Base-by-base conservation (phyloP, 805 yeast species). In the Saccharomyces eubayanus region DNA sequence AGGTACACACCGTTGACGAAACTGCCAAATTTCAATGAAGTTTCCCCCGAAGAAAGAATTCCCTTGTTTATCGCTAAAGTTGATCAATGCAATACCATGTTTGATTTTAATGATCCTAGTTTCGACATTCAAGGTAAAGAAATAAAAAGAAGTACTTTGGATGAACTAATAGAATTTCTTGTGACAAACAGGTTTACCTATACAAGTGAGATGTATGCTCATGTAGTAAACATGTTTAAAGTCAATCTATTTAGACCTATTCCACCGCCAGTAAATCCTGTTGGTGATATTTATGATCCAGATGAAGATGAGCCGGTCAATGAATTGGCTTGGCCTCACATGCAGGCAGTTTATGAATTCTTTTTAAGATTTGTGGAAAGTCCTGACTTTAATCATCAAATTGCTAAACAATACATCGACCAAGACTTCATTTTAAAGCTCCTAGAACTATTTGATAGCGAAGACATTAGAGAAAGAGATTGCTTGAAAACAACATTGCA, bases 241-340 rank as follows among this genome's bases (percentile, higher is more conserved):
- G 80, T 79, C 55, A 94, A 94, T 71, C 77, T 94, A 53, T 91
- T 94, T 71, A 81, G 99, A 65, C 96, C 98, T 31, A 89, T 94
- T 49, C 98, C 99, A 2, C 99, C 99, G 1, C 97, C 98, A 1
- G 96, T 91, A 40, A 94, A 94, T 68, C 98, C 98, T 5, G 80
- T 91, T 48, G 99, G 99, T 41, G 99, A 94, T 59, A 81, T 92
- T 43, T 94, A 81, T 70, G 99, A 94, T 64, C 99, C 99, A 0
- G 99, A 94, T 72, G 99, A 94, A 72, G 99, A 94, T 74, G 99
- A 94, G 72, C 98, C 98, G 2, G 96, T 94, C 41, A 83, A 84
- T 62, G 98, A 94, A 69, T 81, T 92, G 58, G 91, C 97, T 9
- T 94, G 99, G 99, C 96, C 98, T 11, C 99, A 94, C 69, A 94